Base-by-base conservation (phyloP, 345 rosid species). In the Populus deltoides region DNA sequence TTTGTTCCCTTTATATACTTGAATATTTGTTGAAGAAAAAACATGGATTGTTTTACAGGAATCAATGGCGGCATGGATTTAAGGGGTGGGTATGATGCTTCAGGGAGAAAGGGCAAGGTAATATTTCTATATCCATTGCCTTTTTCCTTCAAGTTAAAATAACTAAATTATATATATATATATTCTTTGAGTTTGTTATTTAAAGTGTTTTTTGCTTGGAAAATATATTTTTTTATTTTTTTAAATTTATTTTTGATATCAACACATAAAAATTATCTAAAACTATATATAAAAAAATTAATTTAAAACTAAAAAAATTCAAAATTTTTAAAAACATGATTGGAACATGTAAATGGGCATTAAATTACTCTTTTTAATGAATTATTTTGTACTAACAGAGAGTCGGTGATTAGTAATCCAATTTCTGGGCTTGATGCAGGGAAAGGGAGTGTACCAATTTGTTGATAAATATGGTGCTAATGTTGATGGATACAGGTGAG, bases 401-500 rank as follows among this genome's bases (percentile, higher is more conserved):
- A 51, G 18, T 51, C 18, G 0, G 1, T 22, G 22, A 7, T 53
- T 53, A 20, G 10, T 55, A 55, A 55, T 55, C 1, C 61, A 55
- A 20, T 18, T 55, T 55, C 18, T 9, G 25, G 67, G 11, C 16
- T 74, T 25, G 38, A 51, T 76, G 20, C 86, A 96, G 99, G 98
- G 99, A 62, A 93, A 96, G 89, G 99, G 98, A 63, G 98, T 91
- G 5, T 96, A 96, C 92, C 97, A 92, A 73, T 96, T 73, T 81
- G 92, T 88, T 3, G 99, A 96, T 95, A 93, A 96, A 80, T 96
- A 96, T 24, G 98, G 98, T 29, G 98, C 99, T 29, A 96, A 93
- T 61, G 98, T 96, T 5, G 98, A 93, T 75, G 97, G 99, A 1
- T 96, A 96, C 97, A 93, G 96, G 99, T 90, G 71, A 39, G 25